These are phyloP conservation scores for Colletotrichum camelliae DNA, from an alignment of 2,329 filamentous ascomycete species.

Conservation along the genomic window DNA sequence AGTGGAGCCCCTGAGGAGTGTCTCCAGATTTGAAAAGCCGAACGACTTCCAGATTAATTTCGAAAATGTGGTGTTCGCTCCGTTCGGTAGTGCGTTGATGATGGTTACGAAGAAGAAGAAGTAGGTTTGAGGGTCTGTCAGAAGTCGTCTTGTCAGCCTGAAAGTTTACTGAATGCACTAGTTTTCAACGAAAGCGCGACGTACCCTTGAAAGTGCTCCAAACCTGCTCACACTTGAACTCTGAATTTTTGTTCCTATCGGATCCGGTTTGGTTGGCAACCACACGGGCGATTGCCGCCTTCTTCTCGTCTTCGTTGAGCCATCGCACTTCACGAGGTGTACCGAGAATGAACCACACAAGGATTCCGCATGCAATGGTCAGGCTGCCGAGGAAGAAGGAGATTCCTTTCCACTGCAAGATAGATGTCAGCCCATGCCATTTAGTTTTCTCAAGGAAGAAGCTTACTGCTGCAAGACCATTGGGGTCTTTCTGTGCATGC, in stretches of 20 bases:
- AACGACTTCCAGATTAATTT: conserved; percentile 37
- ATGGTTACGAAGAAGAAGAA: conserved; percentile 40
- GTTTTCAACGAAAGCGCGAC: neutral
- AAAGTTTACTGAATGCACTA: neutral
- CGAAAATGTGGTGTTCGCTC: conserved; percentile 35
- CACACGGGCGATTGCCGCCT: neutral
- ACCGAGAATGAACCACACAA: conserved; percentile 32
- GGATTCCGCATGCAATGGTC: conserved; percentile 27
- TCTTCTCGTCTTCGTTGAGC: conserved; percentile 34
- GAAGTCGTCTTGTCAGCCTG: neutral
- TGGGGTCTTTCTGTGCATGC: conserved; percentile 18
- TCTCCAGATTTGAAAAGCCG: conserved; percentile 35
- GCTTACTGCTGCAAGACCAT: neutral
- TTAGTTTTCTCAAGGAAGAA: fast-evolving
- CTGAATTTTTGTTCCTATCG: neutral
- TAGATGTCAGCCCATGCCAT: neutral
- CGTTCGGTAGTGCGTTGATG: conserved; percentile 36
- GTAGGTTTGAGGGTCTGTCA: conserved; percentile 33
- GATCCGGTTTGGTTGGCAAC: neutral
- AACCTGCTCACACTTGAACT: conserved; percentile 28
- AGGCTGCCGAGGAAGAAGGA: conserved; percentile 32
- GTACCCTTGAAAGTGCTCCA: conserved; percentile 27
- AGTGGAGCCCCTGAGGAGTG: conserved; percentile 34
- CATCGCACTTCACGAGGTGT: conserved; percentile 35
- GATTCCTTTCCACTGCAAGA: conserved; percentile 29